Evolutionary conservation across 257 asterid genomes (phyloP), one percentile per base, ranked within the genome.

Genomic region (Solanum okadae): DNA sequence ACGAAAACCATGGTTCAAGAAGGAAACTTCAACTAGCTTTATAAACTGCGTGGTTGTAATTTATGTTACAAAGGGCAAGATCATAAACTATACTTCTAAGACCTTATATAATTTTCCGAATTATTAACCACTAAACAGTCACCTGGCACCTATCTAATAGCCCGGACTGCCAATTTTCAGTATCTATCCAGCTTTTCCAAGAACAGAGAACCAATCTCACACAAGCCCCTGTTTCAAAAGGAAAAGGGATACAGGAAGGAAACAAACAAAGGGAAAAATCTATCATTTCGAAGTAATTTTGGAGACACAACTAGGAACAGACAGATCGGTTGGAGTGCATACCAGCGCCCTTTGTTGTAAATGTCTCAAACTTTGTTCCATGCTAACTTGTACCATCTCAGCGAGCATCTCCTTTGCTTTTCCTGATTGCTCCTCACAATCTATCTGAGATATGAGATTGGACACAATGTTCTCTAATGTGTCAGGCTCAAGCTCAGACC

Each of bases 341-440:
- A 95, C 96, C 59, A 96, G 88, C 8, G 96, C 98, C 90, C 98
- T 89, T 88, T 93, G 95, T 90, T 95, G 98, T 90, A 96, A 83
- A 88, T 96, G 98, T 86, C 94, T 92, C 83, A 97, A 93, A 34
- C 99, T 97, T 93, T 94, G 98, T 91, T 97, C 99, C 99, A 96
- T 97, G 87, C 99, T 97, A 72, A 97, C 98, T 87, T 95, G 97
- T 46, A 97, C 99, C 99, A 97, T 97, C 90, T 97, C 99, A 8
- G 99, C 92, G 27, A 97, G 94, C 98, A 97, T 95, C 91, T 95
- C 91, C 76, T 94, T 97, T 18, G 99, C 98, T 88, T 95, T 97
- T 23, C 95, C 98, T 3, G 93, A 87, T 85, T 94, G 98, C 85
- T 95, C 98, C 42, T 97, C 98, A 4, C 93, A 95, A 6, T 95